phyloP scores from a whole-genome alignment of 2,329 filamentous ascomycete species.

The Diaporthe destruens region DNA sequence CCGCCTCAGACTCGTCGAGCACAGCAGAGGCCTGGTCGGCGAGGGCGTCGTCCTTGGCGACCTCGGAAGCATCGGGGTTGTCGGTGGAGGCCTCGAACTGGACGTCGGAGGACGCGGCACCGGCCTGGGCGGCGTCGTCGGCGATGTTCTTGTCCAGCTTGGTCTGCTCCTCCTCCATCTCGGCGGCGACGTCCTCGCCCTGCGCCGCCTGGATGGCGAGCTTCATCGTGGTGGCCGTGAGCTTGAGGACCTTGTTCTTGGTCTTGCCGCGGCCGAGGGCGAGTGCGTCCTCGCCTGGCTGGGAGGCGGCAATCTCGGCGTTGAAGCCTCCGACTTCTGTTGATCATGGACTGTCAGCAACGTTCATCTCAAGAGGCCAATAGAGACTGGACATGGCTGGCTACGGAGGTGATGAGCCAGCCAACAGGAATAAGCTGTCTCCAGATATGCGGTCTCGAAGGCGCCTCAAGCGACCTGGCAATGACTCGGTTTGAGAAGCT shows the following conservation, averaged over 20 bases:
- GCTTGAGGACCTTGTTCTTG: constrained; percentile 64
- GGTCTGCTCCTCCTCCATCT: constrained; percentile 55
- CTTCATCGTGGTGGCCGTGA: constrained; percentile 58
- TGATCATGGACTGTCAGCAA: background rate
- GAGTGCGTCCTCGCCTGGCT: constrained; percentile 50
- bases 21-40: constrained; percentile 19
- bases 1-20: background rate
- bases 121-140: constrained; percentile 60
- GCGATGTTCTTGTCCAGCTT: constrained; percentile 61
- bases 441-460: no score
- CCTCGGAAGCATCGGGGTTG: constrained; percentile 26
- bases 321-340: constrained; percentile 57
- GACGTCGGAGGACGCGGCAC: constrained; percentile 55
- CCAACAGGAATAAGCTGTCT: no score
- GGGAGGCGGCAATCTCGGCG: constrained; percentile 55
- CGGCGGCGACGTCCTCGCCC: constrained; percentile 53
- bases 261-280: constrained; percentile 58
- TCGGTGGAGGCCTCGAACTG: constrained; percentile 48
- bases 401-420: no score
- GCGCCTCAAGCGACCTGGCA: background rate
- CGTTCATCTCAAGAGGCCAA: background rate
- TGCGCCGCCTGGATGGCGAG: constrained; percentile 59
- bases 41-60: constrained; percentile 17
- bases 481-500: background rate
- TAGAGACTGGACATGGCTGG: no score